Conservation (phyloP, 768 basidiomycete species). For the Kwoniella heveanensis region DNA sequence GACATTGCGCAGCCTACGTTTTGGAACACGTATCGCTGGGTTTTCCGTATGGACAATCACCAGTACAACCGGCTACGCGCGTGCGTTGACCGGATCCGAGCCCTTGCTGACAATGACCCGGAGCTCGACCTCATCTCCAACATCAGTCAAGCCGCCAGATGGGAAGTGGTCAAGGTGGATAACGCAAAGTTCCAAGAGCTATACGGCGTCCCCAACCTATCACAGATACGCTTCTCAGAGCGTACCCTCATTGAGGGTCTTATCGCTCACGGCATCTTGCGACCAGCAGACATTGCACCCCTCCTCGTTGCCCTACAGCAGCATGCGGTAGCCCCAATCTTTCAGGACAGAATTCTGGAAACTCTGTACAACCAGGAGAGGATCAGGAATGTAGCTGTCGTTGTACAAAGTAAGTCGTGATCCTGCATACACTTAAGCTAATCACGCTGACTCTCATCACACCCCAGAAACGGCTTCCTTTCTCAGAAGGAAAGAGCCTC, state of each 20-base stretch:
- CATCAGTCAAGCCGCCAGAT: not conserved
- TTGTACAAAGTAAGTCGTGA: slow-evolving; percentile 38
- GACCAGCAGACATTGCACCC: slow-evolving; percentile 29
- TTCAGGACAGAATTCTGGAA: slow-evolving; percentile 45
- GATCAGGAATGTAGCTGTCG: slow-evolving; percentile 37
- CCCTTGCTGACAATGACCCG: slow-evolving; percentile 38
- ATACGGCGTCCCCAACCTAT: slow-evolving; percentile 30
- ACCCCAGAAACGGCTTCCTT: slow-evolving; percentile 30
- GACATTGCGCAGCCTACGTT: slow-evolving; percentile 39
- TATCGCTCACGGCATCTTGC: slow-evolving; percentile 47
- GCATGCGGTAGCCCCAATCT: slow-evolving; percentile 19
- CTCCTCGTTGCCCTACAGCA: slow-evolving; percentile 29
- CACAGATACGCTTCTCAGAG: slow-evolving; percentile 35
- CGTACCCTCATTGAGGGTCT: slow-evolving; percentile 50
- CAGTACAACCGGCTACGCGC: slow-evolving; percentile 11
- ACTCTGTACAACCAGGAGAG: slow-evolving; percentile 48
- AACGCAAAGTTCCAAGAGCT: not conserved
- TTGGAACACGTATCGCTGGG: slow-evolving; percentile 49
- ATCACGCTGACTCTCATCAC: not conserved
- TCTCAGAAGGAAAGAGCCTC: slow-evolving; percentile 25
- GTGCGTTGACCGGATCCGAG: slow-evolving; percentile 32
- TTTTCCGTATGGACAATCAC: slow-evolving; percentile 21
- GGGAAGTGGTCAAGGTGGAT: slow-evolving; percentile 24
- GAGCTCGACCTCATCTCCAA: slow-evolving; percentile 35
- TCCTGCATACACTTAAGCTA: not conserved